These are phyloP conservation scores for Rhizophlyctis rosea DNA, from an alignment of 192 early-diverging fungal genomes.

Conservation along the genomic window DNA sequence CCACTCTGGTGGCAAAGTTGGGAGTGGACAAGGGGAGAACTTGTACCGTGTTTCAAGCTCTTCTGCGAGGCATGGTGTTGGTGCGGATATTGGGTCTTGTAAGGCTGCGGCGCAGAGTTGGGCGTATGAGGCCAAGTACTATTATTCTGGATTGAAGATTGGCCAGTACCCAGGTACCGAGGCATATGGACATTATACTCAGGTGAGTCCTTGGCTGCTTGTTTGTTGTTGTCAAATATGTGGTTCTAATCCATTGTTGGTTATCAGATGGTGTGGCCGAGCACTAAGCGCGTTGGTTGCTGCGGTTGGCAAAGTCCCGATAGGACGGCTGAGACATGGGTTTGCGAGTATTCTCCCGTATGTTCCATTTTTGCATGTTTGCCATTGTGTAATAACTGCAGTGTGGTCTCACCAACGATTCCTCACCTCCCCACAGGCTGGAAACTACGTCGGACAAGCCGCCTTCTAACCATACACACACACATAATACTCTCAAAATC, in stretches of 20 bases:
- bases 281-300: background rate
- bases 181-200: background rate
- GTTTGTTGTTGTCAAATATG: no score
- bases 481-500: background rate
- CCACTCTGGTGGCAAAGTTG: background rate
- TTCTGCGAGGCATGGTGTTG: background rate
- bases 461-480: background rate
- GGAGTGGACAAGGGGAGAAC: background rate
- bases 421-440: background rate
- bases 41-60: background rate
- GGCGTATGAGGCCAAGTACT: background rate
- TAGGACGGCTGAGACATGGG: background rate
- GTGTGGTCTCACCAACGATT: background rate
- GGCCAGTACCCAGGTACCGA: background rate
- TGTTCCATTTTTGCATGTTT: background rate
- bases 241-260: no score
- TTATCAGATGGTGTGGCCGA: constrained; percentile 1
- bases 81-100: background rate
- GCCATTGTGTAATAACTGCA: background rate
- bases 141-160: background rate
- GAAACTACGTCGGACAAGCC: background rate
- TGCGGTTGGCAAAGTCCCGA: background rate
- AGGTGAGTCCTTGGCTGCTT: no score
- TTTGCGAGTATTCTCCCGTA: background rate
- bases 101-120: background rate